Base-by-base conservation (phyloP, 2,329 filamentous ascomycete species). In the Clonostachys byssicola region DNA sequence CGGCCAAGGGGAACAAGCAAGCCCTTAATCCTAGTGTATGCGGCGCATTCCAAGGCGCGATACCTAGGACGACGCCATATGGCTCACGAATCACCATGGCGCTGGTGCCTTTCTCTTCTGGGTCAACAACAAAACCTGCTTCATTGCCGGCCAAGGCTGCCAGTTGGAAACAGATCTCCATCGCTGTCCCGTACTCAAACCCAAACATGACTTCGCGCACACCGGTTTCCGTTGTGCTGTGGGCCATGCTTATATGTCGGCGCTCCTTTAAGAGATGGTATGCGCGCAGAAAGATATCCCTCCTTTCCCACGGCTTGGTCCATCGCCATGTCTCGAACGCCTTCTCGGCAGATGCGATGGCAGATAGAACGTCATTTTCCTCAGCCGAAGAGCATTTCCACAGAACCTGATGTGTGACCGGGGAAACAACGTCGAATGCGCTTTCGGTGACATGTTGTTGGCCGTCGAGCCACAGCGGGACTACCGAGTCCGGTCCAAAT, bases 31-130 rank as follows among this genome's bases (percentile, higher is more conserved):
- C 77, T 10, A 84, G 68, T 49, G 81, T 74, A 51, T 77, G 73
- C 2, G 78, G 72, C 2, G 80, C 75, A 53, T 85, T 82, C 89
- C 90, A 95, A 12, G 90, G 88, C 3, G 86, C 87, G 63, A 95
- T 90, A 4, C 81, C 85, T 30, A 95, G 69, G 13, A 92, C 75
- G 8, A 94, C 89, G 2, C 90, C 90, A 56, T 81, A 90, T 0
- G 90, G 89, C 64, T 92, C 87, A 60, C 83, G 85, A 52, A 85
- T 66, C 5, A 95, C 69, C 54, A 94, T 71, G 0, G 83, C 88
- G 20, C 51, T 72, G 36, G 52, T 56, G 10, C 54, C 55, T 5
- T 54, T 49, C 5, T 52, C 40, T 20, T n/a, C 16, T 20, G 40
- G 13, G 13, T 14, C 16, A 20, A 17, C 13, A 17, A 41, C 13